Conservation (phyloP, 306 rosid species). For the Trichosanthes cucumerina region DNA sequence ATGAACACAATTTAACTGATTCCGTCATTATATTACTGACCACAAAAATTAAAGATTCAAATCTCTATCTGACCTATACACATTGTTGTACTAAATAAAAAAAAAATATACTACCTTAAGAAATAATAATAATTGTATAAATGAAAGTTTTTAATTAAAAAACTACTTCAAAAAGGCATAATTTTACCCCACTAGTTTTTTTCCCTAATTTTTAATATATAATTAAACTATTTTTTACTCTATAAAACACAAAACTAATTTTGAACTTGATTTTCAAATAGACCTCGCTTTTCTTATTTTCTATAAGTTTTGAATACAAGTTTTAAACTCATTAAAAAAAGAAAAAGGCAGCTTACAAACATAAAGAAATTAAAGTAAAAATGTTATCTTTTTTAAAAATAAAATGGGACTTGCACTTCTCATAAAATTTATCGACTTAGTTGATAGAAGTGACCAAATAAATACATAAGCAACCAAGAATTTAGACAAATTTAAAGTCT, state of each 20-base stretch:
- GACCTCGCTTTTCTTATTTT: not conserved
- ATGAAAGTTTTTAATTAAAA: no score
- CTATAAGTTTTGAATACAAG: not conserved
- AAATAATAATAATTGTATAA: no score
- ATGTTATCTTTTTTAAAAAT: not conserved
- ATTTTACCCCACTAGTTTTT: no score
- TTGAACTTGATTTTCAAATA: not conserved
- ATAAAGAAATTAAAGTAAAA: not conserved
- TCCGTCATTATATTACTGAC: no score
- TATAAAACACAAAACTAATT: not conserved
- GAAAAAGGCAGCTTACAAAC: not conserved
- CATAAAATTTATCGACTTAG: not conserved
- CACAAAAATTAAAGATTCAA: no score
- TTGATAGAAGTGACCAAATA: not conserved
- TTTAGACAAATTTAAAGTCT: not conserved
- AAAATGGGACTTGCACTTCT: not conserved
- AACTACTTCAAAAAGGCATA: no score
- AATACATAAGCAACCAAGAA: not conserved
- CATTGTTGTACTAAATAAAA: no score
- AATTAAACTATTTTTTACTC: no score
- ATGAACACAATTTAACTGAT: no score
- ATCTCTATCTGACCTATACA: no score
- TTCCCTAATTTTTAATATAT: no score
- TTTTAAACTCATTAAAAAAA: not conserved
- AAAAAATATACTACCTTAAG: no score